Conservation (phyloP, 2,329 filamentous ascomycete species). For the Pseudogymnoascus verrucosus region DNA sequence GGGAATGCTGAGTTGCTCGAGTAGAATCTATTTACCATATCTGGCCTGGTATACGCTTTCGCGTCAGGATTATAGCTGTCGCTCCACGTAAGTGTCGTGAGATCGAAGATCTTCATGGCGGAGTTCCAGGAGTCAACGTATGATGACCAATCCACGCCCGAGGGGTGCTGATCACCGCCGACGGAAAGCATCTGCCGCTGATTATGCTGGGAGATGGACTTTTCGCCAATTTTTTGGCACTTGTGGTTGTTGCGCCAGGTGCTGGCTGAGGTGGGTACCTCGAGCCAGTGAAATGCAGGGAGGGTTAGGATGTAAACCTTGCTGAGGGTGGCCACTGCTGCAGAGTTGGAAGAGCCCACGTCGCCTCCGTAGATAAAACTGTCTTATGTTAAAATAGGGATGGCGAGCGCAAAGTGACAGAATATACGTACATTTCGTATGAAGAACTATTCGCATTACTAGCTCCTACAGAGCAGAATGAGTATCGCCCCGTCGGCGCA, state of each 20-base stretch:
- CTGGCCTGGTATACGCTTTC: constrained; percentile 12
- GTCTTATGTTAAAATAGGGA: not conserved
- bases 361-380: not conserved
- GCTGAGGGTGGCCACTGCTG: not conserved
- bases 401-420: not conserved
- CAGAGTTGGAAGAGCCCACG: not conserved
- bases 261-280: not conserved
- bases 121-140: constrained; percentile 13
- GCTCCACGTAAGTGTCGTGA: not conserved
- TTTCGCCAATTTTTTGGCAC: not conserved
- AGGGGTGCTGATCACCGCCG: constrained; percentile 7
- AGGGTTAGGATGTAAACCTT: constrained; percentile 7
- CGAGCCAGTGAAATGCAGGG: not conserved
- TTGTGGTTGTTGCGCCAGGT: not conserved
- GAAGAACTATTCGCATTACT: constrained; percentile 4
- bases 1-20: not conserved
- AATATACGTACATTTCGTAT: constrained; percentile 14
- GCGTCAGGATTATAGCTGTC: constrained; percentile 8
- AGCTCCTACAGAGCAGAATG: constrained; percentile 11
- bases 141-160: not conserved
- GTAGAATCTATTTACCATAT: constrained; percentile 14
- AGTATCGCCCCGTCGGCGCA: constrained; percentile 4
- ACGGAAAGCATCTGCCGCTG: not conserved
- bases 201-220: not conserved
- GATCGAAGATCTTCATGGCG: not conserved